These are phyloP conservation scores for Auricularia heimuer DNA, from an alignment of 768 basidiomycete species.

Conservation along the genomic window DNA sequence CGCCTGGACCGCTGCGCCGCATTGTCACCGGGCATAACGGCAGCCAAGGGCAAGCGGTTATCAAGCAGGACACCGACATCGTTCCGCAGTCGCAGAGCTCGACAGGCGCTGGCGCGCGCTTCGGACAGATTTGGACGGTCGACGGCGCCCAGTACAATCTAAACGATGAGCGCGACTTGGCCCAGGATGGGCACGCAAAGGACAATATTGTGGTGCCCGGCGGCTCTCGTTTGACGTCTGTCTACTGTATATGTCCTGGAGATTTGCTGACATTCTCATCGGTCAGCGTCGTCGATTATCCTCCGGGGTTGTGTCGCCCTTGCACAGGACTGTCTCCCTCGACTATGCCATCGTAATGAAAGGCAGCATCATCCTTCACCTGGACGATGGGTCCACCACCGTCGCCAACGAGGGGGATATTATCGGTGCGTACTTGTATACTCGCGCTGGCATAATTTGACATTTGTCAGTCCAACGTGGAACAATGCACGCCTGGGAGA, in stretches of 20 bases:
- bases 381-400: slow-evolving; percentile 16
- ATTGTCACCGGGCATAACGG: background rate
- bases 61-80: background rate
- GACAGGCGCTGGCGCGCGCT: background rate
- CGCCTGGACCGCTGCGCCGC: background rate
- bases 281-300: background rate
- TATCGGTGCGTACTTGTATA: background rate
- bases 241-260: background rate
- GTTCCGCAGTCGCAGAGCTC: background rate
- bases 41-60: background rate
- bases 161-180: background rate
- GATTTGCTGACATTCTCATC: background rate
- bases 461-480: slow-evolving; percentile 13
- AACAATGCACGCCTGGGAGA: slow-evolving; percentile 18
- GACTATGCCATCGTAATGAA: slow-evolving; percentile 17
- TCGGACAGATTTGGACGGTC: background rate
- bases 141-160: background rate
- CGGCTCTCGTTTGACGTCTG: background rate
- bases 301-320: background rate
- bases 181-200: background rate
- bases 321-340: slow-evolving; percentile 16
- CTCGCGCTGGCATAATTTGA: too few relatives aligned
- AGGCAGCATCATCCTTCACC: slow-evolving; percentile 14
- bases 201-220: background rate
- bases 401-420: slow-evolving; percentile 16